A percentile compares a stretch with the other conserved stretches of the same genome.
These are phyloP conservation scores for Suillus discolor DNA, from an alignment of 768 basidiomycete genomes.

Conservation along the genomic window DNA sequence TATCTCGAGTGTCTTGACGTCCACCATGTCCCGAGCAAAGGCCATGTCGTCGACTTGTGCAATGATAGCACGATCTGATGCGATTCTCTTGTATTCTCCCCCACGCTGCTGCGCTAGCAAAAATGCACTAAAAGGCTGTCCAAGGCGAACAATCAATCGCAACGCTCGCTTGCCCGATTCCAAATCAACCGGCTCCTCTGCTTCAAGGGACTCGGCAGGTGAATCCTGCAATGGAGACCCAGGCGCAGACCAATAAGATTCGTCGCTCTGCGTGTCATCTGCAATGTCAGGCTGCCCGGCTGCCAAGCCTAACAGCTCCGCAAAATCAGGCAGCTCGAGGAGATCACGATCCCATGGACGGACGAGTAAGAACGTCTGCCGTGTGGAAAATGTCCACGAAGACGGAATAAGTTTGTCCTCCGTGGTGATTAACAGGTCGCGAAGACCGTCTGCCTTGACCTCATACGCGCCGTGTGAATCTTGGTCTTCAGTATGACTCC, in stretches of 20 bases:
- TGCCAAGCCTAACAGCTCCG: not conserved
- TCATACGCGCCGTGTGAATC: not conserved
- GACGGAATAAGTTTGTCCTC: not conserved
- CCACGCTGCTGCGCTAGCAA: not conserved
- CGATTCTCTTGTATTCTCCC: not conserved
- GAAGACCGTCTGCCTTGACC: not conserved
- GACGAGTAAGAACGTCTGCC: not conserved
- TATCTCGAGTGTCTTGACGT: not conserved
- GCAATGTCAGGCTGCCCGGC: not conserved
- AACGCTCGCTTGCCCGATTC: not conserved
- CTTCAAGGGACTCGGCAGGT: fast-evolving
- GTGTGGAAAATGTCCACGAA: not conserved
- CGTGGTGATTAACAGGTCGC: not conserved
- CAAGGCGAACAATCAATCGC: not conserved
- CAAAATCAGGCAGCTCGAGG: not conserved
- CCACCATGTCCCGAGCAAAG: not conserved
- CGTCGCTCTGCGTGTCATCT: not conserved
- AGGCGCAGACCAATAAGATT: not conserved
- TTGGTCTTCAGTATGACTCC: not conserved
- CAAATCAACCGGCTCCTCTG: not conserved
- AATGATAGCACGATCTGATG: not conserved
- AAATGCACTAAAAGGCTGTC: not conserved
- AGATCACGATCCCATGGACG: not conserved
- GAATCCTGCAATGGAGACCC: not conserved
- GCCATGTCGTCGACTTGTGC: not conserved